These are phyloP conservation scores for Sordariomycetes sp. DNA, from an alignment of 2,329 filamentous ascomycete genomes.

Conservation along the genomic window DNA sequence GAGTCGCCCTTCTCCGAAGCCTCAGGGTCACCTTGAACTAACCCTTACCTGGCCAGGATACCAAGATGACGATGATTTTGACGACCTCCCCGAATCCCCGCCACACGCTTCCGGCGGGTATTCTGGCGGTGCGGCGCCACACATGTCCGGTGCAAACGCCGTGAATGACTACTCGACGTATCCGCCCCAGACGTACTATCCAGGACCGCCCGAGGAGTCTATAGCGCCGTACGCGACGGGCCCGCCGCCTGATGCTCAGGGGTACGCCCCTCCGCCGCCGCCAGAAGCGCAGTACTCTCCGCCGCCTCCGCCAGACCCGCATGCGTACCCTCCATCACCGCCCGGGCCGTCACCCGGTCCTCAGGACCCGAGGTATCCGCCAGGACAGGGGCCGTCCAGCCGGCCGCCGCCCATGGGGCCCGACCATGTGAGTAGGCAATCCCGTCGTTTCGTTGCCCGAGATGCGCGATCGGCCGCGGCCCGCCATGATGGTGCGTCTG, in stretches of 20 bases:
- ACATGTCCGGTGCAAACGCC: constrained; percentile 12
- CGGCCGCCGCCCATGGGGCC: constrained; percentile 20
- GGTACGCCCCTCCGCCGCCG: constrained; percentile 21
- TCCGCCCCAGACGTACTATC: constrained; percentile 13
- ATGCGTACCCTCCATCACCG: constrained; percentile 14
- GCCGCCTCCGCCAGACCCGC: constrained; percentile 20
- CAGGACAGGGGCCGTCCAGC: constrained; percentile 16
- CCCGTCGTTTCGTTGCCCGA: constrained; percentile 13
- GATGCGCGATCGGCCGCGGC: neutral
- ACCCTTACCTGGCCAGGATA: constrained; percentile 16
- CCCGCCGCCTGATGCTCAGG: constrained; percentile 15
- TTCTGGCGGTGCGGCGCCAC: constrained; percentile 29
- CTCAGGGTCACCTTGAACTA: neutral
- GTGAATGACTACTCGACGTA: constrained; percentile 7
- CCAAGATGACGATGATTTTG: constrained; percentile 21
- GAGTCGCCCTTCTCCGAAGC: constrained; percentile 10
- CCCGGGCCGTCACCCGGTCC: constrained; percentile 13
- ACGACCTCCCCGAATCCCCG: constrained; percentile 29
- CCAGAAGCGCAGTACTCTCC: constrained; percentile 31
- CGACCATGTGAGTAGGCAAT: constrained; percentile 32
- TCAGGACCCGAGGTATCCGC: constrained; percentile 12
- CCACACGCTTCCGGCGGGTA: constrained; percentile 40
- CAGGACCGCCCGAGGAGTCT: constrained; percentile 10
- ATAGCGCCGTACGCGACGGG: constrained; percentile 18
- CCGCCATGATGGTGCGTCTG: constrained; percentile 3